Evolutionary conservation across 2,329 filamentous ascomycete genomes (phyloP).

Genomic region (Aspergillus brunneoviolaceus): DNA sequence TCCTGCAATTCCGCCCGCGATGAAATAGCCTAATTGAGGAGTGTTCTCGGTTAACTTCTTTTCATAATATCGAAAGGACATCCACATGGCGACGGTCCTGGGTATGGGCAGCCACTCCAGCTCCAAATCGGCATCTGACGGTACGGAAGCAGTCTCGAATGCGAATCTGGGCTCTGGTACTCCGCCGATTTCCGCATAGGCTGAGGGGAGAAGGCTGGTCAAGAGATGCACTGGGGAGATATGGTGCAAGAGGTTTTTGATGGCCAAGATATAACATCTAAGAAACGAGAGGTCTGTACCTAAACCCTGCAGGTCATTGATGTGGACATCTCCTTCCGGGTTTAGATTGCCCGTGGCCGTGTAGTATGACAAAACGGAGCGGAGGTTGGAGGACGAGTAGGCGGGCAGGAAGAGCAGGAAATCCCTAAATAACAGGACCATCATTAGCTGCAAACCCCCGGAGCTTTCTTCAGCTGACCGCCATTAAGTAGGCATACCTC

Average conservation of each 20-base stretch:
- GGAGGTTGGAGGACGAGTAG: slow-evolving; percentile 61
- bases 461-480: not conserved
- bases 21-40: slow-evolving; percentile 78
- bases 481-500: slow-evolving; percentile 65
- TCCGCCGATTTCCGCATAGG: slow-evolving; percentile 32
- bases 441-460: slow-evolving; percentile 8
- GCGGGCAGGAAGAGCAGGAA: slow-evolving; percentile 87
- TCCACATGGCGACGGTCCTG: slow-evolving; percentile 44
- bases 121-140: slow-evolving; percentile 38
- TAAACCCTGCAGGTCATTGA: slow-evolving; percentile 92
- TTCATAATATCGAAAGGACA: slow-evolving; percentile 46
- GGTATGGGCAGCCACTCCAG: slow-evolving; percentile 45
- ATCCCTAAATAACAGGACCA: slow-evolving; percentile 57
- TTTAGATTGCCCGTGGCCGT: slow-evolving; percentile 85
- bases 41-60: slow-evolving; percentile 48
- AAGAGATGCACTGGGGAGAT: slow-evolving; percentile 35
- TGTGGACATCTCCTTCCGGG: slow-evolving; percentile 87
- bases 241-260: slow-evolving; percentile 38
- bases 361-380: slow-evolving; percentile 86
- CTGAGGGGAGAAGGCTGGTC: slow-evolving; percentile 33
- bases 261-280: slow-evolving; percentile 35
- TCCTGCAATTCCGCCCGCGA: slow-evolving; percentile 91
- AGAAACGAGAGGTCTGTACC: slow-evolving; percentile 63
- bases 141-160: slow-evolving; percentile 30
- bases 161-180: slow-evolving; percentile 26